Percentiles rank a stretch among this genome's conserved stretches.
Evolutionary conservation across 768 basidiomycete species (phyloP).

Genomic region (Pleurotus platypus): DNA sequence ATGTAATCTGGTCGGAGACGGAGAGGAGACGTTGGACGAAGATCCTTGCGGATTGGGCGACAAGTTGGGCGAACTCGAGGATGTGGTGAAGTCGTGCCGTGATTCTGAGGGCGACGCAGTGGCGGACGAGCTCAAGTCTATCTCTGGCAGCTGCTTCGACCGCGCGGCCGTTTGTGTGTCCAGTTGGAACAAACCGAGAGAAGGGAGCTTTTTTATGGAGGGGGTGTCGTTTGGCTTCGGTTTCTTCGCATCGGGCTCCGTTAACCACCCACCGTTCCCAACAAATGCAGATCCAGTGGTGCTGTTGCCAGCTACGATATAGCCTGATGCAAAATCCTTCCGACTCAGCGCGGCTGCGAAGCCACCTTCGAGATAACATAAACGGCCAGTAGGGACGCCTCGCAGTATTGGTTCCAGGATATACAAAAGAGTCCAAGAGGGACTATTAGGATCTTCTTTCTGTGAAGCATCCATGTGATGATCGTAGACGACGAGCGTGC

Average conservation of each 20-base stretch:
- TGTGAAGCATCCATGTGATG: constrained; percentile 74
- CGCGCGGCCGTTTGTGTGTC: constrained; percentile 55
- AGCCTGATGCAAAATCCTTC: neutral
- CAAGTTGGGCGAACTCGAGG: neutral
- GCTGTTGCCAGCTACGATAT: neutral
- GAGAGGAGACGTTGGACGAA: constrained; percentile 3
- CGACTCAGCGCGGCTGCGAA: constrained; percentile 45
- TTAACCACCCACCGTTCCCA: neutral
- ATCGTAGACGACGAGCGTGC: constrained; percentile 72
- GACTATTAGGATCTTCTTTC: constrained; percentile 46
- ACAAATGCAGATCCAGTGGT: neutral
- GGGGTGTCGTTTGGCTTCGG: neutral
- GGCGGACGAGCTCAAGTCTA: constrained; percentile 44
- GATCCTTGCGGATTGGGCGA: neutral
- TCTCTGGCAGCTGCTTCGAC: constrained; percentile 50
- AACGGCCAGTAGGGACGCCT: constrained; percentile 35
- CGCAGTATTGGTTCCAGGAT: constrained; percentile 57
- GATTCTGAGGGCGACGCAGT: constrained; percentile 25
- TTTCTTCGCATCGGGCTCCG: neutral
- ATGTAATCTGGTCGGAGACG: constrained; percentile 4
- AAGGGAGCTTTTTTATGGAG: constrained; percentile 8
- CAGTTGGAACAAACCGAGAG: constrained; percentile 61
- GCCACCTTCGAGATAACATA: constrained; percentile 73
- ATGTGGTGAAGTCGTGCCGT: neutral
- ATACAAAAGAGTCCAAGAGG: constrained; percentile 70